A percentile compares a stretch with the other conserved stretches of the same genome.
Evolutionary conservation across 139 green algal species (phyloP).

Genomic region (Gonium pectorale): DNA sequence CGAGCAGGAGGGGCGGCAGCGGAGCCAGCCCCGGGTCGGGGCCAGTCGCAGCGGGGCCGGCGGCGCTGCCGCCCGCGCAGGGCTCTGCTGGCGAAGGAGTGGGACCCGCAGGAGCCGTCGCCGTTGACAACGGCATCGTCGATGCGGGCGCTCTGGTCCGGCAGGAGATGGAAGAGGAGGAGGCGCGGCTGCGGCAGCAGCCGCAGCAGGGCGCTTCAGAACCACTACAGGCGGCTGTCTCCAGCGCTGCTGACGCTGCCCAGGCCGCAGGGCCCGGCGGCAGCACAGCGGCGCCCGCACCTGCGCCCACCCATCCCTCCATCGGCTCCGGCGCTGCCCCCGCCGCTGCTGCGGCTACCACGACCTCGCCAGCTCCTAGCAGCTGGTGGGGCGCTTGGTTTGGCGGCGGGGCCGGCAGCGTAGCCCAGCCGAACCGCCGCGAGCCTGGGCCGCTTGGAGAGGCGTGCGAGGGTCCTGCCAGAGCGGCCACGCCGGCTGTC

Average conservation of each 20-base stretch:
- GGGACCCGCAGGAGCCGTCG: too few species aligned
- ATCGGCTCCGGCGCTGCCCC: not conserved
- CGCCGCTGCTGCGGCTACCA: not conserved
- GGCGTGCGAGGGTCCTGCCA: not conserved
- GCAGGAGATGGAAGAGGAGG: not conserved
- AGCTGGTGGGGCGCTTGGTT: constrained; percentile 25
- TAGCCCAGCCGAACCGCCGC: not conserved
- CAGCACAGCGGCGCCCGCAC: too few species aligned
- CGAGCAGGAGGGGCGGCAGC: too few species aligned
- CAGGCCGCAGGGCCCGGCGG: not conserved
- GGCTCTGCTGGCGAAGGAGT: too few species aligned
- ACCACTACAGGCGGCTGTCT: not conserved
- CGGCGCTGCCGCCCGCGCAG: too few species aligned
- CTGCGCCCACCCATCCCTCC: too few species aligned
- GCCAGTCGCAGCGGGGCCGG: too few species aligned
- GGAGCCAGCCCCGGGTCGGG: too few species aligned
- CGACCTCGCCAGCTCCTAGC: too few species aligned
- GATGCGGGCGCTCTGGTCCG: constrained; percentile 6
- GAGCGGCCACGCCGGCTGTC: too few species aligned
- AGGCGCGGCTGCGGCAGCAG: not conserved
- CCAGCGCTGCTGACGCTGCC: too few species aligned
- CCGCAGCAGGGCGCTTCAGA: not conserved
- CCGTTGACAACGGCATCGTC: not conserved
- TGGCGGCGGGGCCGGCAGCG: not conserved
- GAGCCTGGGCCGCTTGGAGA: constrained; percentile 29